Conservation (phyloP, 164 flowering plant species). For the Saururus chinensis region DNA sequence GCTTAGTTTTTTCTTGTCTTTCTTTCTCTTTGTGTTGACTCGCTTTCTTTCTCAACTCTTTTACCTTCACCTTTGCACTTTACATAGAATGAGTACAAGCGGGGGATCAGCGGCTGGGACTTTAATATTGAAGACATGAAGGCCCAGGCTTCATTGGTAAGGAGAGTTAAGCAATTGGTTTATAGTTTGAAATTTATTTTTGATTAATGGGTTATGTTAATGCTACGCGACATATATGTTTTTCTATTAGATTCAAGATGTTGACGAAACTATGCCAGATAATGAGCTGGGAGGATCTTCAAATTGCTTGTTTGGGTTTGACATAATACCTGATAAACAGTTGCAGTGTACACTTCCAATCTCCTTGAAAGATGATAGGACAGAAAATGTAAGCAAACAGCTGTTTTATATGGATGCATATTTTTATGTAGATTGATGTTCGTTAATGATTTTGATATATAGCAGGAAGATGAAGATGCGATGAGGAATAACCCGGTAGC, state of each 20-base stretch:
- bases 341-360: conserved; percentile 7
- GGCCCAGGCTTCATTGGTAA: conserved; percentile 87
- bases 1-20: not conserved
- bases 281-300: conserved; percentile 32
- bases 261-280: conserved; percentile 39
- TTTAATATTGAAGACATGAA: conserved; percentile 88
- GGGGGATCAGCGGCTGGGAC: conserved; percentile 96
- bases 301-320: conserved; percentile 22
- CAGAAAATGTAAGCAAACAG: conserved; percentile 25
- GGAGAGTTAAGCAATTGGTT: not conserved
- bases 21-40: not conserved
- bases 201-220: too few relatives aligned
- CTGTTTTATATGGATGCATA: not conserved
- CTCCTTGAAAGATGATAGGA: conserved; percentile 13
- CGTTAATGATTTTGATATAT: conserved; percentile 6
- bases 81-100: conserved; percentile 79
- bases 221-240: not conserved
- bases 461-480: conserved; percentile 42
- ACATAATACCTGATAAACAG: conserved; percentile 18
- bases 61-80: not conserved
- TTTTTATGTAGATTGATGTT: not conserved
- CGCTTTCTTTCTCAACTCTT: not conserved
- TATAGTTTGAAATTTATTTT: not conserved
- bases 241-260: conserved; percentile 55
- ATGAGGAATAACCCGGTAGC: conserved; percentile 17